Evolutionary conservation across 2,329 filamentous ascomycete species (phyloP).

Genomic region (Ceratocystis albifundus): DNA sequence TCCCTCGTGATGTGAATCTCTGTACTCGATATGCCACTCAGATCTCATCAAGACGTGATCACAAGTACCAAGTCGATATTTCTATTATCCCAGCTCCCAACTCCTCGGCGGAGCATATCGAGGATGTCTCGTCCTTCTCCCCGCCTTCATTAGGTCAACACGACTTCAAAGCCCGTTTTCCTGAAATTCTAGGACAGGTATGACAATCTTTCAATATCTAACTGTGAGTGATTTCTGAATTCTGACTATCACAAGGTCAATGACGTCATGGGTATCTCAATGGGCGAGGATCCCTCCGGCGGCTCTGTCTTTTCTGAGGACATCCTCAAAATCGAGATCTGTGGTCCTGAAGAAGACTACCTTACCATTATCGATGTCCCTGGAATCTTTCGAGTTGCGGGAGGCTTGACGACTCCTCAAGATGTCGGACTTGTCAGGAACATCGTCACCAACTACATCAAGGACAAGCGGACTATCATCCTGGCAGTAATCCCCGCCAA

Average conservation of each 20-base stretch:
- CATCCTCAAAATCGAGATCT: conserved; percentile 26
- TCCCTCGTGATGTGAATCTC: conserved; percentile 25
- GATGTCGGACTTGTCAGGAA: conserved; percentile 30
- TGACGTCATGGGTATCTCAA: conserved; percentile 14
- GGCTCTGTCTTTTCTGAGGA: conserved; percentile 26
- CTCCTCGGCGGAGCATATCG: conserved; percentile 23
- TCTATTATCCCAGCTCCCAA: conserved; percentile 33
- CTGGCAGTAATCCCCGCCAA: conserved; percentile 35
- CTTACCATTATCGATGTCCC: conserved; percentile 40
- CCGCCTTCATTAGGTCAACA: neutral
- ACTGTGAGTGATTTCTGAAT: conserved; percentile 12
- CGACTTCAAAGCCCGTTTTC: conserved; percentile 30
- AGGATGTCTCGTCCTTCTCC: neutral
- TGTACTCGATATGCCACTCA: conserved; percentile 27
- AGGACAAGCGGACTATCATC: conserved; percentile 35
- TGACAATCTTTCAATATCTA: neutral
- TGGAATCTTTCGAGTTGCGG: conserved; percentile 33
- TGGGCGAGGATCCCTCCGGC: conserved; percentile 23
- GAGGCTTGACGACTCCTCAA: conserved; percentile 29
- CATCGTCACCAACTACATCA: conserved; percentile 34
- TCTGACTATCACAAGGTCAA: conserved; percentile 13
- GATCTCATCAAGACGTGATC: conserved; percentile 25
- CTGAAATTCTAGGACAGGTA: conserved; percentile 30
- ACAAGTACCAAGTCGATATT: conserved; percentile 29
- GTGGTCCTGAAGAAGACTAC: conserved; percentile 27